These are phyloP conservation scores for Pseudoneurospora amorphoporcata DNA, from an alignment of 495 filamentous ascomycete species.

Conservation along the genomic window DNA sequence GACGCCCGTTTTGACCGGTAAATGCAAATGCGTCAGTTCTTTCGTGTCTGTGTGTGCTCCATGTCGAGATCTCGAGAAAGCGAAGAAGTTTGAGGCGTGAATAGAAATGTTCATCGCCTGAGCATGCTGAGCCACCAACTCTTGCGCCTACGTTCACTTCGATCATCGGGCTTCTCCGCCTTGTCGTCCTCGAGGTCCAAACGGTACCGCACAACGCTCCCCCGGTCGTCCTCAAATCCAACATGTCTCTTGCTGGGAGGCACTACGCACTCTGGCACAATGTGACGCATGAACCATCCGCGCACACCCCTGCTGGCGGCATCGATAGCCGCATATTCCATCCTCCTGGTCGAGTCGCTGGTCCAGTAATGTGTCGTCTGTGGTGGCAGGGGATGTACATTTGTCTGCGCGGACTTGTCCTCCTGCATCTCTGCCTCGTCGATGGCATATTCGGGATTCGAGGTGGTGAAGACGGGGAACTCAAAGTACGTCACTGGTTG, in stretches of 20 bases:
- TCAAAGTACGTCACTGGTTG: slow-evolving; percentile 34
- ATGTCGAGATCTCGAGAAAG: neutral
- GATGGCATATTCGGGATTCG: slow-evolving; percentile 18
- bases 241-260: slow-evolving; percentile 32
- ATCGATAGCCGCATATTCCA: slow-evolving; percentile 50
- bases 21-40: neutral
- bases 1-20: neutral
- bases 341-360: slow-evolving; percentile 40
- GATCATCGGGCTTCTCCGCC: slow-evolving; percentile 3
- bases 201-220: slow-evolving; percentile 45
- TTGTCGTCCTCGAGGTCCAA: slow-evolving; percentile 33
- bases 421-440: slow-evolving; percentile 7
- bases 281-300: slow-evolving; percentile 42
- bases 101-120: neutral
- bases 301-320: slow-evolving; percentile 41
- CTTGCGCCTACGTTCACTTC: slow-evolving; percentile 10
- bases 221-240: slow-evolving; percentile 41
- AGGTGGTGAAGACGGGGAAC: slow-evolving; percentile 38
- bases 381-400: slow-evolving; percentile 29
- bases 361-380: slow-evolving; percentile 50
- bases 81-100: neutral
- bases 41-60: neutral
- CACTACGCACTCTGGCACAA: slow-evolving; percentile 45
- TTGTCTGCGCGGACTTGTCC: slow-evolving; percentile 5
- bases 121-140: slow-evolving; percentile 18